Evolutionary conservation across 2,329 filamentous ascomycete genomes (phyloP).

Genomic region (Phyllosticta paracitricarpa): DNA sequence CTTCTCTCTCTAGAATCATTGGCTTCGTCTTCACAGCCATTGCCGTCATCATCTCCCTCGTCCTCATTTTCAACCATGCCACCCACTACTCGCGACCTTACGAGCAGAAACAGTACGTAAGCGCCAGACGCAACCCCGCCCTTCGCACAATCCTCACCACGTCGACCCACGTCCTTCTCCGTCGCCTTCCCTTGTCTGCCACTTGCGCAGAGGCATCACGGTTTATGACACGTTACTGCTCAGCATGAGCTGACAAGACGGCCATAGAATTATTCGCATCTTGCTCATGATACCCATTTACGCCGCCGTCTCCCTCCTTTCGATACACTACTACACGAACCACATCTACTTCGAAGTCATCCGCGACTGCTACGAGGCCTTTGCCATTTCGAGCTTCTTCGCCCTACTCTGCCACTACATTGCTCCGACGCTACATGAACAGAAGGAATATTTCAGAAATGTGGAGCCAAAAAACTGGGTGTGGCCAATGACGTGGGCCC

Average conservation of each 20-base stretch:
- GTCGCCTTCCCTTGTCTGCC: too few species aligned
- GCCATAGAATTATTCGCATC: constrained; percentile 67
- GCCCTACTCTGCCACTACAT: constrained; percentile 72
- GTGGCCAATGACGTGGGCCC: constrained; percentile 60
- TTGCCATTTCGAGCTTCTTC: constrained; percentile 82
- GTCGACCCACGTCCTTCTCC: neutral
- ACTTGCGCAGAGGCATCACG: too few species aligned
- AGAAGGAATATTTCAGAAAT: constrained; percentile 71
- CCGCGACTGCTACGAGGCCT: constrained; percentile 80
- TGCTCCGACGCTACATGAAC: constrained; percentile 64
- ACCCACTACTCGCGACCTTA: constrained; percentile 50
- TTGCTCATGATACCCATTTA: constrained; percentile 84
- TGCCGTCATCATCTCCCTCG: constrained; percentile 41
- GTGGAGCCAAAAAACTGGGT: constrained; percentile 64
- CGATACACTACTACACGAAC: constrained; percentile 64
- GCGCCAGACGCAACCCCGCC: neutral
- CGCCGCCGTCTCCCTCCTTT: constrained; percentile 61
- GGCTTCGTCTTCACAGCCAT: constrained; percentile 44
- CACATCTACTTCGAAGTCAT: constrained; percentile 74
- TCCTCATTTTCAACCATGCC: constrained; percentile 47
- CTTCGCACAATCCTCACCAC: neutral
- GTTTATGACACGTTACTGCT: too few species aligned
- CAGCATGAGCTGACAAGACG: neutral
- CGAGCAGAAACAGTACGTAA: constrained; percentile 49
- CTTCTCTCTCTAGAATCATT: constrained; percentile 27